Conservation (phyloP, 2,329 filamentous ascomycete genomes). For the Diplodia seriata region DNA sequence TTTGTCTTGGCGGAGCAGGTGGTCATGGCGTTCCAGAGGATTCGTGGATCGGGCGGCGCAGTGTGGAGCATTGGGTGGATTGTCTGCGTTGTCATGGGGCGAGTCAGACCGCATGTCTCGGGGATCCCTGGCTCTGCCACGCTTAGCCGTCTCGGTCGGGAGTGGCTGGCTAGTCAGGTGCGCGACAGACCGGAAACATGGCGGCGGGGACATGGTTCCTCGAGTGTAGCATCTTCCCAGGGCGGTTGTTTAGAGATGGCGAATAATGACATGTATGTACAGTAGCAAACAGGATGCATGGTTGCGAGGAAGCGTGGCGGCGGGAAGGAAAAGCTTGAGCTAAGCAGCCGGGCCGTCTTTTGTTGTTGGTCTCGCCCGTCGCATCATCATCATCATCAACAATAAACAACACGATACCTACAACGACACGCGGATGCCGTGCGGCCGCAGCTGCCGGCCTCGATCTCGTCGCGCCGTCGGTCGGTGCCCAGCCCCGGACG, state of each 20-base stretch:
- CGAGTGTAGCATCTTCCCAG: too few species aligned
- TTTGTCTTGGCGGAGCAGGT: background rate
- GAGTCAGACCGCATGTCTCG: constrained; percentile 29
- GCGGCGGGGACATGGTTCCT: background rate
- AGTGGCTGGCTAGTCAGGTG: constrained; percentile 20
- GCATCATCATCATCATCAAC: background rate
- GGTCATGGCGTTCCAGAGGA: background rate
- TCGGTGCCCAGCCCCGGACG: constrained; percentile 10
- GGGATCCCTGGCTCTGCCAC: constrained; percentile 23
- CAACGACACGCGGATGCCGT: constrained; percentile 5
- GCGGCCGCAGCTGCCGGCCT: too few species aligned
- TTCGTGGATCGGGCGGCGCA: background rate
- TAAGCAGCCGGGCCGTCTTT: background rate
- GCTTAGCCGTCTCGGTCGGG: constrained; percentile 12
- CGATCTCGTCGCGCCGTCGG: background rate
- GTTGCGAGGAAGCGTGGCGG: background rate
- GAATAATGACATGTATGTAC: background rate
- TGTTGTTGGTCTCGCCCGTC: constrained; percentile 1
- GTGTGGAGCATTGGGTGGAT: constrained; percentile 17
- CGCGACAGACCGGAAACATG: background rate
- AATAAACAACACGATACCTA: constrained; percentile 17
- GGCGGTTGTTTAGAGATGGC: background rate
- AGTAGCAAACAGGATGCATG: too few species aligned
- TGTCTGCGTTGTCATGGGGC: constrained; percentile 19
- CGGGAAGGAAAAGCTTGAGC: background rate